Evolutionary conservation across 129 eudicot species (phyloP), one percentile per base, ranked within the genome.

Genomic region (Helichrysum umbraculigerum): DNA sequence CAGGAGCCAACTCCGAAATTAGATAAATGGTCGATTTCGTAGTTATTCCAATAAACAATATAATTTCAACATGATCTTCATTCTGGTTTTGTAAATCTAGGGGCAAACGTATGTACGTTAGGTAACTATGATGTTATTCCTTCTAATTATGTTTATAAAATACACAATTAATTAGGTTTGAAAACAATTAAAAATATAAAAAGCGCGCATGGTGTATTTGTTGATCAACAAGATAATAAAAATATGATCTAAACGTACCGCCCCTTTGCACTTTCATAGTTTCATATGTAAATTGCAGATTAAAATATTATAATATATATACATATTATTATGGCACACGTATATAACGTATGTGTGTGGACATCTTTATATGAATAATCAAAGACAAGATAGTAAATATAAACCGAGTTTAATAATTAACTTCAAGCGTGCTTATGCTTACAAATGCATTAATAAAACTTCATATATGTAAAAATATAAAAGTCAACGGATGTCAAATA

Each of bases 351-450:
- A 60, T 11, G 54, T 47, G n/a, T 47, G 5, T 12, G 12, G 54
- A 52, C 54, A 33, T 22, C 56, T 76, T 25, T 25, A 0, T 25
- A 25, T 34, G 41, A 63, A 15, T 30, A 64, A 64, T 16, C 11
- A 34, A 76, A 22, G 28, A 12, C 54, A 47, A 3, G 54, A 0
- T 3, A 47, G 51, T 14, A 47, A 14, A 47, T 12, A 47, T 47
- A 47, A 47, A 44, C 52, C 10, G 12, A 0, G 5, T 14, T 11
- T 47, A 12, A 14, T 47, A 12, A 14, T 47, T 60, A 56, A 19
- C 21, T 67, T 76, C 42, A 76, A 60, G 81, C 81, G 74, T 76
- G 81, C 68, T 47, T 35, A 68, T 67, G 75, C 81, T 54, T 77
- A 77, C 81, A 68, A 35, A 76, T 42, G 10, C 34, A 32, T 32